Percentiles rank a stretch among this genome's conserved stretches.
Conservation (phyloP, 2,329 filamentous ascomycete genomes). For the Talaromyces rugulosus region DNA sequence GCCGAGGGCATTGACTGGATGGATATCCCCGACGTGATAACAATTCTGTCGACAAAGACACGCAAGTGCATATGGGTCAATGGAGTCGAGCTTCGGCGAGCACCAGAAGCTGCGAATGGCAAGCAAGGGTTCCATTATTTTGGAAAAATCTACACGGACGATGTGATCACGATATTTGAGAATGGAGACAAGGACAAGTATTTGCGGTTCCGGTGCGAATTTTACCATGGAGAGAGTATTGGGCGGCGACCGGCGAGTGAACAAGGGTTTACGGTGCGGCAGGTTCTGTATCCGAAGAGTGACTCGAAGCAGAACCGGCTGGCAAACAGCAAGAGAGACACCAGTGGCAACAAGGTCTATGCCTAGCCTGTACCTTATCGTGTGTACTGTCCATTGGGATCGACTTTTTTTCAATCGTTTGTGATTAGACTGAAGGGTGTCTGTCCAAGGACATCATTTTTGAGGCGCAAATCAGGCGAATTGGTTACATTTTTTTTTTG, state of each 20-base stretch:
- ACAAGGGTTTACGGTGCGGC: conserved; percentile 36
- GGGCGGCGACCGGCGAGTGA: conserved; percentile 37
- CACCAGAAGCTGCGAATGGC: conserved; percentile 50
- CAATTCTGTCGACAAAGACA: conserved; percentile 75
- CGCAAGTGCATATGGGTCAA: conserved; percentile 75
- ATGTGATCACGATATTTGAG: conserved; percentile 70
- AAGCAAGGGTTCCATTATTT: conserved; percentile 55
- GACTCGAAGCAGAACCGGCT: conserved; percentile 12
- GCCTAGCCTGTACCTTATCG: neutral
- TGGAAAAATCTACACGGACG: conserved; percentile 69
- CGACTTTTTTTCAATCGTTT: neutral
- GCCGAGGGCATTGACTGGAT: conserved; percentile 56
- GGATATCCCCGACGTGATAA: conserved; percentile 53
- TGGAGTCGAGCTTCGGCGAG: conserved; percentile 58
- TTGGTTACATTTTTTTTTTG: neutral
- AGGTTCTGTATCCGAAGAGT: conserved; percentile 30
- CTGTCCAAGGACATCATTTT: neutral
- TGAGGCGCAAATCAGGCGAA: neutral
- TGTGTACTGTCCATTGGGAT: neutral
- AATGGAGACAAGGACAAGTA: conserved; percentile 32
- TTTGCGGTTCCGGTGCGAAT: conserved; percentile 42
- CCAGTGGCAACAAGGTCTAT: conserved; percentile 7
- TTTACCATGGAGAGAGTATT: conserved; percentile 44
- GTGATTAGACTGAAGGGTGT: neutral
- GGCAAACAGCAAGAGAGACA: neutral